Conservation (phyloP, 164 flowering plant genomes). For the Annona squamosa region DNA sequence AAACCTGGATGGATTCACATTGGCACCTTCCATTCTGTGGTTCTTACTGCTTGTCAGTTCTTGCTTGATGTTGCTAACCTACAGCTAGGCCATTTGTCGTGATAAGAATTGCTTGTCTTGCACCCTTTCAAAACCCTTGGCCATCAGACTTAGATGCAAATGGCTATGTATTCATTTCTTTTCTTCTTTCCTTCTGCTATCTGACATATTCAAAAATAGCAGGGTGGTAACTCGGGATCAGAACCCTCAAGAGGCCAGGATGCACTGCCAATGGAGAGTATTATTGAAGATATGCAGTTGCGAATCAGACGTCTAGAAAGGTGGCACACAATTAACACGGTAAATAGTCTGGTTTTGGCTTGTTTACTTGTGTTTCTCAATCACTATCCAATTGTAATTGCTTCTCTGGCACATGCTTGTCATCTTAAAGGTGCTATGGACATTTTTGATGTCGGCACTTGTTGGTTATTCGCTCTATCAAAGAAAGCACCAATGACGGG, state of each 20-base stretch:
- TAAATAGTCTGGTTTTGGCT: slow-evolving; percentile 12
- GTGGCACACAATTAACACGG: slow-evolving; percentile 89
- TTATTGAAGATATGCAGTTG: slow-evolving; percentile 79
- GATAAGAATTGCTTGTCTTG: too few relatives aligned
- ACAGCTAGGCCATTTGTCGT: too few relatives aligned
- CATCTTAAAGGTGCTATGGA: slow-evolving; percentile 77
- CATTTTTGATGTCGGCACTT: slow-evolving; percentile 91
- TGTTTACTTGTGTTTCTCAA: neutral
- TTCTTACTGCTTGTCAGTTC: too few relatives aligned
- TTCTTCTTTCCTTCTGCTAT: neutral
- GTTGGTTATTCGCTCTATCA: slow-evolving; percentile 96
- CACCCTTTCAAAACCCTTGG: too few relatives aligned
- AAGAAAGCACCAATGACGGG: slow-evolving; percentile 45
- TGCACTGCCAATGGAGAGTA: slow-evolving; percentile 49
- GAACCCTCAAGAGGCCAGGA: slow-evolving; percentile 74
- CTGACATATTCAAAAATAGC: slow-evolving; percentile 10
- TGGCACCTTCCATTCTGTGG: too few relatives aligned
- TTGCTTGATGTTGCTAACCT: too few relatives aligned
- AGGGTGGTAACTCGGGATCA: slow-evolving; percentile 69
- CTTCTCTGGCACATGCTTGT: neutral
- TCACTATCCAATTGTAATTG: neutral
- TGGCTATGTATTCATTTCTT: too few relatives aligned
- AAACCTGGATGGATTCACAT: too few relatives aligned
- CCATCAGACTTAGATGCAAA: too few relatives aligned
- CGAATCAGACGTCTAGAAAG: slow-evolving; percentile 83